phyloP scores from a whole-genome alignment of 2,329 filamentous ascomycete species.

The Ceratocystiopsis sp. region DNA sequence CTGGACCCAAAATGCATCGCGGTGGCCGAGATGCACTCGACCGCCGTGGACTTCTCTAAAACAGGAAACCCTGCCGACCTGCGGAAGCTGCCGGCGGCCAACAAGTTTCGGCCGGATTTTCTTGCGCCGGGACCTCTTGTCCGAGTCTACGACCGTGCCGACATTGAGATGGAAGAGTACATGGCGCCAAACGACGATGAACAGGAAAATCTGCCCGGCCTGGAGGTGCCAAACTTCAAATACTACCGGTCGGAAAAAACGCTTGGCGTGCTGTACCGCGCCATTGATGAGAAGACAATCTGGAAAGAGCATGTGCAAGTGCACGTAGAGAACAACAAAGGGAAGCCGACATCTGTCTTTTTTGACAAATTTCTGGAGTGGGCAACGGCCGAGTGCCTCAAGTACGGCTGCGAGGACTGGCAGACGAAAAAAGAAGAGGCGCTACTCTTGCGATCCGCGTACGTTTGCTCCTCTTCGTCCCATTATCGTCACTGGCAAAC shows the following conservation, averaged over 20 bases:
- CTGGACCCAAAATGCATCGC: slow-evolving; percentile 29
- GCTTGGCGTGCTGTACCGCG: slow-evolving; percentile 53
- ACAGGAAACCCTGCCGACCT: slow-evolving; percentile 45
- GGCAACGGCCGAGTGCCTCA: slow-evolving; percentile 14
- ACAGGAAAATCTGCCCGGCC: slow-evolving; percentile 24
- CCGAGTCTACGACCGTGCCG: slow-evolving; percentile 25
- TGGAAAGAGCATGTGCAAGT: slow-evolving; percentile 23
- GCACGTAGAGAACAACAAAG: slow-evolving; percentile 21
- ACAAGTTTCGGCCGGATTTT: slow-evolving; percentile 34
- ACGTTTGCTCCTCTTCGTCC: slow-evolving; percentile 9
- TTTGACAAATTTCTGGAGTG: slow-evolving; percentile 25
- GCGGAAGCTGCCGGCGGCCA: slow-evolving; percentile 22
- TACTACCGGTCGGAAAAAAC: slow-evolving; percentile 55
- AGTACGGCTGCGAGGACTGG: slow-evolving; percentile 20
- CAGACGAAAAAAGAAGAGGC: slow-evolving; percentile 20
- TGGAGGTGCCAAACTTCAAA: slow-evolving; percentile 23
- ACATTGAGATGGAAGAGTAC: slow-evolving; percentile 22
- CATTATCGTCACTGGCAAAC: background rate
- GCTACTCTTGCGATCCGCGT: slow-evolving; percentile 28
- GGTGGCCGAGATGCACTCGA: slow-evolving; percentile 49
- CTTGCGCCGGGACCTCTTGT: slow-evolving; percentile 28
- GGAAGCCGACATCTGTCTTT: slow-evolving; percentile 15
- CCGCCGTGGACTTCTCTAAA: slow-evolving; percentile 61
- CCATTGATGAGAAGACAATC: slow-evolving; percentile 54
- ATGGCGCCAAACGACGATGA: slow-evolving; percentile 17